phyloP scores from a whole-genome alignment of 768 basidiomycete species.

The Calvatia gigantea region DNA sequence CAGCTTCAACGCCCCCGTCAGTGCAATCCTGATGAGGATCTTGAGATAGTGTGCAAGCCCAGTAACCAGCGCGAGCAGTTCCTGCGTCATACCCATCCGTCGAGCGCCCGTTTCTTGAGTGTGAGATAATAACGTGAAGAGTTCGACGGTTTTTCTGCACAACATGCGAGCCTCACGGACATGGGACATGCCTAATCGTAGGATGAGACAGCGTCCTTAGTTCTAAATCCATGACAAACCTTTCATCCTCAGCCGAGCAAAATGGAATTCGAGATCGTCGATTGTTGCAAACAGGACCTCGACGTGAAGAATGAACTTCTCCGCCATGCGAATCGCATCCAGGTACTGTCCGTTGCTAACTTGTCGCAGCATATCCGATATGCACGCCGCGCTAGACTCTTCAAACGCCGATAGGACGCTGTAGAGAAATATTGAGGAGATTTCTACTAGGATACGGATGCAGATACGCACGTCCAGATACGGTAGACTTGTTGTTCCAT shows the following conservation, averaged over 20 bases:
- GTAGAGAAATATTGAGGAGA: constrained; percentile 7
- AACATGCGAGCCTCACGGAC: constrained; percentile 98
- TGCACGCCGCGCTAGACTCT: constrained; percentile 98
- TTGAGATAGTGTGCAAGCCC: constrained; percentile 99
- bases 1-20: constrained; percentile 93
- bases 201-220: neutral
- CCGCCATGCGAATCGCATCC: constrained; percentile 97
- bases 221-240: constrained; percentile 46
- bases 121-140: constrained; percentile 94
- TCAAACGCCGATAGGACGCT: constrained; percentile 97
- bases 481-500: constrained; percentile 99
- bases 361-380: constrained; percentile 96
- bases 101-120: constrained; percentile 90
- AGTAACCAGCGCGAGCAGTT: constrained; percentile 93
- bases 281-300: constrained; percentile 97
- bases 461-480: constrained; percentile 89
- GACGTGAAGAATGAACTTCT: constrained; percentile 97
- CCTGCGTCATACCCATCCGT: constrained; percentile 95
- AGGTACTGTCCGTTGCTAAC: constrained; percentile 96
- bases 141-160: constrained; percentile 97
- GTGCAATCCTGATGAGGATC: constrained; percentile 96
- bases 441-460: neutral
- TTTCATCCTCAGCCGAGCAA: constrained; percentile 74
- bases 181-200: constrained; percentile 84
- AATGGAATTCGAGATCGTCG: constrained; percentile 92